phyloP scores from a whole-genome alignment of 208 protist species.

The Leishmania arabica region DNA sequence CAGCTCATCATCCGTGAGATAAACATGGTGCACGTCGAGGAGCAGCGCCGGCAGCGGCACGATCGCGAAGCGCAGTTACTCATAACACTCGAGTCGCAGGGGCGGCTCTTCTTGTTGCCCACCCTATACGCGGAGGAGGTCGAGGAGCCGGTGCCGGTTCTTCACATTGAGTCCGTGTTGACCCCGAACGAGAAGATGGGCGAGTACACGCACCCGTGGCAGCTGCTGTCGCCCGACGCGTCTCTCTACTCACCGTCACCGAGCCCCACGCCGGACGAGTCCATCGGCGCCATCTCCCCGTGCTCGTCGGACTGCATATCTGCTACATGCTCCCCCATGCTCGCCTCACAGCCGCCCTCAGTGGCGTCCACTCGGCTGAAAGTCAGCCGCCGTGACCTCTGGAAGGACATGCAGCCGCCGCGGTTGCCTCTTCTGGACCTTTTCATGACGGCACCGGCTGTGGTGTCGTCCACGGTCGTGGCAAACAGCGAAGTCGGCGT shows the following conservation, averaged over 20 bases:
- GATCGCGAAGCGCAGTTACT: conserved; percentile 39
- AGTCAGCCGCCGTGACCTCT: conserved; percentile 1
- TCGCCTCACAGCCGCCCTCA: neutral
- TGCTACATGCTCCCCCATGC: conserved; percentile 5
- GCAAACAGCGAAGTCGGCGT: conserved; percentile 21
- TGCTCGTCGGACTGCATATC: conserved; percentile 25
- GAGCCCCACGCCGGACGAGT: conserved; percentile 15
- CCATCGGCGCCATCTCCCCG: conserved; percentile 31
- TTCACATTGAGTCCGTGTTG: conserved; percentile 18
- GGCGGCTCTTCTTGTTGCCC: conserved; percentile 42
- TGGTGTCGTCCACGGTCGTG: conserved; percentile 19
- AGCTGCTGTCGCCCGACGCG: conserved; percentile 20
- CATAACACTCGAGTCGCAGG: conserved; percentile 29
- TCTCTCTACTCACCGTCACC: conserved; percentile 30
- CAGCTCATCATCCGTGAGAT: conserved; percentile 40
- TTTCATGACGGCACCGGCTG: conserved; percentile 29
- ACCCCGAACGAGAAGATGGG: neutral
- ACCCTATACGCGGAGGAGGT: conserved; percentile 29
- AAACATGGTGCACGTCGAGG: conserved; percentile 35
- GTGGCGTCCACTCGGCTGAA: neutral
- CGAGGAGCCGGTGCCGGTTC: conserved; percentile 26
- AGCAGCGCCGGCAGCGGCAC: conserved; percentile 37
- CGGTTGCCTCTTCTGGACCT: conserved; percentile 29
- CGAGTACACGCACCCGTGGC: conserved; percentile 21
- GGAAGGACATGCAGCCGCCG: conserved; percentile 23